These are phyloP conservation scores for Lavandula angustifolia DNA, from an alignment of 257 asterid species.

Conservation along the genomic window DNA sequence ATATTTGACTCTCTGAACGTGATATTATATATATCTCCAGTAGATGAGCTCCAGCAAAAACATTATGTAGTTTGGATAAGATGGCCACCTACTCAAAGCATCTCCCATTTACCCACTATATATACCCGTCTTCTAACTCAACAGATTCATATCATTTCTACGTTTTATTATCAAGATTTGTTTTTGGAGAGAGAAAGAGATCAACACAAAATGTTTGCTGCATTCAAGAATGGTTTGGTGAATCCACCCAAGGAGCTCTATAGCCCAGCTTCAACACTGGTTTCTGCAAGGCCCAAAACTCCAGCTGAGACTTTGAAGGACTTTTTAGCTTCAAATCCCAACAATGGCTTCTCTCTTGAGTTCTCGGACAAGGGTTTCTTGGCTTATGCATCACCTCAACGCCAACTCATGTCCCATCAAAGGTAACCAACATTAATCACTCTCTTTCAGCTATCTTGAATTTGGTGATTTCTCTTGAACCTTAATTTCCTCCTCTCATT, in stretches of 20 bases:
- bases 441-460: neutral
- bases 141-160: constrained; percentile 26
- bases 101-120: constrained; percentile 36
- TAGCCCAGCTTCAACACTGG: constrained; percentile 54
- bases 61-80: constrained; percentile 71
- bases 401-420: constrained; percentile 37
- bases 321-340: constrained; percentile 60
- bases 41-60: no score
- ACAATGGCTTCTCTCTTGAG: constrained; percentile 56
- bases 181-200: neutral
- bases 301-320: constrained; percentile 65
- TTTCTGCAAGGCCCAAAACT: constrained; percentile 31
- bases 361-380: constrained; percentile 62
- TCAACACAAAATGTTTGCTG: constrained; percentile 56
- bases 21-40: no score
- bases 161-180: constrained; percentile 6
- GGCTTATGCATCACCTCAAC: constrained; percentile 60
- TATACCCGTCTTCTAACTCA: constrained; percentile 31
- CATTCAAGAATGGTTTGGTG: constrained; percentile 76
- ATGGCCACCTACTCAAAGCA: constrained; percentile 48
- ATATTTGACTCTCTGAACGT: no score
- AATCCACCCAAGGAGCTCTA: constrained; percentile 79
- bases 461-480: no score
- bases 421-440: constrained; percentile 44
- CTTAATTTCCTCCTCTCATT: no score